Evolutionary conservation across 345 rosid species (phyloP), one percentile per base, ranked within the genome.

Genomic region (Psidium guajava): DNA sequence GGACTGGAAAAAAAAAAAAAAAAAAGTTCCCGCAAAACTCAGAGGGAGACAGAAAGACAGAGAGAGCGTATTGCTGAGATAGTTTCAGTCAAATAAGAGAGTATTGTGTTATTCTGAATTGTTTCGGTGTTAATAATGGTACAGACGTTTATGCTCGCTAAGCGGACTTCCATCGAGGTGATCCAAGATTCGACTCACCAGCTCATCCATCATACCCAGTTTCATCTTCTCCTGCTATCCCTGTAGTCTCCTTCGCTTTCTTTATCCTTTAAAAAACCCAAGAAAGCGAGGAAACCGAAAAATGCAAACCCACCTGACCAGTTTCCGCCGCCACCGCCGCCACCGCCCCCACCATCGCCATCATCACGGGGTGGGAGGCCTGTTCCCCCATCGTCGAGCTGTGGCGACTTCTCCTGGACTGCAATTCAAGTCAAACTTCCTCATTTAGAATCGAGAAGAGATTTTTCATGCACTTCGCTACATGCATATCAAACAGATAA

Each of bases 301-400:
- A 97, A 91, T 92, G 94, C 94, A 89, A 95, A 97, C 42, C 98
- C 99, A 3, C 99, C 99, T 0, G 98, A 97, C 91, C 91, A 95
- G 90, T 93, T 93, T 52, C 97, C 98, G 24, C 99, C 99, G 22
- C 99, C 98, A 0, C 98, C 98, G 22, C 99, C 98, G 0, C 98
- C 98, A 0, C 98, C 99, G 0, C 98, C 99, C 0, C 98, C 99
- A 1, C 96, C 97, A 4, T 91, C 97, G 28, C 89, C 98, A 54
- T 93, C 94, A 85, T 92, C 95, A 2, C 93, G 90, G 27, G 27
- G 98, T 12, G 97, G 98, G 47, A 95, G 89, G 13, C 94, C 98
- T 54, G 94, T 90, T 57, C 98, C 98, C 15, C 96, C 96, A 87
- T 94, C 98, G 61, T 95, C 98, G 3, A 95, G 89, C 83, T 91